These are phyloP conservation scores for Suillus plorans DNA, from an alignment of 768 basidiomycete genomes.

Conservation along the genomic window DNA sequence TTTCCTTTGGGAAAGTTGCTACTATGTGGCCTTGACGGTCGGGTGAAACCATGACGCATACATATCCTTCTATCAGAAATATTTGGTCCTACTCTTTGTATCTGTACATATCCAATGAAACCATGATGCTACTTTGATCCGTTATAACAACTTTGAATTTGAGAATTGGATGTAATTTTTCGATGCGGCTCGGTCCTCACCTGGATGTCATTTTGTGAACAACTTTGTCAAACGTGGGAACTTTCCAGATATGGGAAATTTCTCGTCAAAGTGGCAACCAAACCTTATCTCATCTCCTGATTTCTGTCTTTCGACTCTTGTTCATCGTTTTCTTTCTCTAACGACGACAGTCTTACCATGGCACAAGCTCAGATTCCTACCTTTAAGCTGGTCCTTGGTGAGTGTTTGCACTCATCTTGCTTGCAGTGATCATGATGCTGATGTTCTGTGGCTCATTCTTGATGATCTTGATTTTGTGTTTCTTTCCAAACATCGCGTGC, in stretches of 20 bases:
- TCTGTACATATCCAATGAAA: neutral
- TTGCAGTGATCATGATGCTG: slow-evolving; percentile 22
- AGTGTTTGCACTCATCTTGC: slow-evolving; percentile 29
- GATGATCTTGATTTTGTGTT: slow-evolving; percentile 45
- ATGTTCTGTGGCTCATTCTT: slow-evolving; percentile 35
- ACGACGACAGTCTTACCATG: slow-evolving; percentile 39
- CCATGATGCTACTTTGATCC: neutral
- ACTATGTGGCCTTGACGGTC: slow-evolving; percentile 83
- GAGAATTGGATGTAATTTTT: no score
- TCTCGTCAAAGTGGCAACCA: slow-evolving; percentile 28
- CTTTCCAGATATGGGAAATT: slow-evolving; percentile 21
- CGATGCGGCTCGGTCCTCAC: no score
- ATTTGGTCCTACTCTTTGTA: neutral
- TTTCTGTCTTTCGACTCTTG: slow-evolving; percentile 33
- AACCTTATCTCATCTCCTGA: slow-evolving; percentile 37
- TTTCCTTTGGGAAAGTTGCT: slow-evolving; percentile 42
- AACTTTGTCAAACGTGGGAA: neutral
- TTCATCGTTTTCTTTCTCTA: slow-evolving; percentile 17
- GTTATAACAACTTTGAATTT: no score
- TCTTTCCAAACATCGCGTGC: slow-evolving; percentile 1
- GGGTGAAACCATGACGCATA: slow-evolving; percentile 81
- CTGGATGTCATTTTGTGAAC: no score
- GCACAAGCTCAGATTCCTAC: slow-evolving; percentile 61
- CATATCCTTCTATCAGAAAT: slow-evolving; percentile 31
- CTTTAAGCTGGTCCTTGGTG: slow-evolving; percentile 99